These are phyloP conservation scores for Myxozyma geophila DNA, from an alignment of 805 yeast species.

Conservation along the genomic window DNA sequence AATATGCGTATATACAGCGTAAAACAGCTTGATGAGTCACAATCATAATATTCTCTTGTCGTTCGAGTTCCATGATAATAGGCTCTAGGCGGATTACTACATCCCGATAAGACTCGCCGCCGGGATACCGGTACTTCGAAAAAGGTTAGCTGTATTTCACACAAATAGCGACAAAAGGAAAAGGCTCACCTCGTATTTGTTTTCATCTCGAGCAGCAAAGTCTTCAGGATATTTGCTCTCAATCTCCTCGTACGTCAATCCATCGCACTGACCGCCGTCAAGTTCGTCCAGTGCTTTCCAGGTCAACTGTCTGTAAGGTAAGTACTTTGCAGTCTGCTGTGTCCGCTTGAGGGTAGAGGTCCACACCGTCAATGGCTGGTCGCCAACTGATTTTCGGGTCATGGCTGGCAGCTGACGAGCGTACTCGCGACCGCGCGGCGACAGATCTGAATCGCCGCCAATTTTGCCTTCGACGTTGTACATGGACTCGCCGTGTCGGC, in stretches of 20 bases:
- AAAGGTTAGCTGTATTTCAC: neutral
- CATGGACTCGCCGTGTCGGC: conserved; percentile 94
- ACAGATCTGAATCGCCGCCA: conserved; percentile 90
- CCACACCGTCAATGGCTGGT: conserved; percentile 81
- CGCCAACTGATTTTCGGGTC: conserved; percentile 63
- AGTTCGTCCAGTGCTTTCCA: conserved; percentile 98
- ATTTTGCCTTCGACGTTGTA: conserved; percentile 92
- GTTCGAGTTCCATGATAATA: conserved; percentile 95
- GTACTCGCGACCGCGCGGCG: conserved; percentile 82
- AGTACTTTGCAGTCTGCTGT: conserved; percentile 83
- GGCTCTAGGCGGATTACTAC: conserved; percentile 95
- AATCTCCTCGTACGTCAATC: conserved; percentile 93
- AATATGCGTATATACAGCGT: conserved; percentile 95
- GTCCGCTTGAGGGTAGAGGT: conserved; percentile 91
- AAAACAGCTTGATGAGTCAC: conserved; percentile 98
- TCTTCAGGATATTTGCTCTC: conserved; percentile 87
- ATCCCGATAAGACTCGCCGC: conserved; percentile 96
- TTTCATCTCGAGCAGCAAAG: conserved; percentile 92
- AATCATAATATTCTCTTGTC: conserved; percentile 93
- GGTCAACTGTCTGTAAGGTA: conserved; percentile 79
- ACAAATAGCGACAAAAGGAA: conserved; percentile 11
- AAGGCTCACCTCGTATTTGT: conserved; percentile 69
- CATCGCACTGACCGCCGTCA: conserved; percentile 98
- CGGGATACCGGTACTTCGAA: conserved; percentile 76
- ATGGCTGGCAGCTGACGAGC: conserved; percentile 80